Base-by-base conservation (phyloP, 2,329 filamentous ascomycete genomes). In the Cercospora zeae-maydis region DNA sequence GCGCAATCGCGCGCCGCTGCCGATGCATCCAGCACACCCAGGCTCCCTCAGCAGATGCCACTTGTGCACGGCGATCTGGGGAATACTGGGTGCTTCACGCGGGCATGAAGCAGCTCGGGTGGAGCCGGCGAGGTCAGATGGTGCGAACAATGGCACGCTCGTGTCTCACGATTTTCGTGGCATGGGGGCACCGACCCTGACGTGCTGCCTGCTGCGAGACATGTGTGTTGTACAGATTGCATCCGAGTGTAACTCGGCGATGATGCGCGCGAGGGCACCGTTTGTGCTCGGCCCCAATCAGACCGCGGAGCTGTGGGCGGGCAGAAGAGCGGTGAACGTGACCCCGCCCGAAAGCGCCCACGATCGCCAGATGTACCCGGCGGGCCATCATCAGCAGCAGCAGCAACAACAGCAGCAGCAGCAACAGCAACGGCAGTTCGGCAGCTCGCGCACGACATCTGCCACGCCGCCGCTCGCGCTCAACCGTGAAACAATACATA, bases 271-370 rank as follows among this genome's bases (percentile, higher is more conserved):
- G 36, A 36, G 37, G 49, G 53, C 34, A 54, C 62, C 66, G 66
- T 67, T 66, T 66, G 62, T 61, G 54, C 21, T n/a, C 31, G 36
- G 54, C 45, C 31, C 66, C 65, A 68, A 68, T 68, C 64, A 68
- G 47, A 36, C 37, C 36, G 30, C 53, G 33, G 52, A 47, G 58
- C 49, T 47, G 54, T 34, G 16, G 37, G 30, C 19, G 36, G 61
- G 56, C n/a, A 59, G 59, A 65, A 33, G 53, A 49, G 63, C 64
- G 64, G 64, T 66, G 64, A 61, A 59, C 53, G 54, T 51, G 55
- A 63, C 64, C 61, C 64, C 61, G 58, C 63, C 42, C 27, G 52
- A 21, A 58, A 58, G 52, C 56, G 37, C 61, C 57, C 34, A 37
- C 49, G 63, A 60, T 60, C 47, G 47, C 47, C 39, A 45, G 39